A percentile compares a stretch with the other conserved stretches of the same genome.
Conservation (phyloP, 2,329 filamentous ascomycete genomes). For the Septoria linicola region DNA sequence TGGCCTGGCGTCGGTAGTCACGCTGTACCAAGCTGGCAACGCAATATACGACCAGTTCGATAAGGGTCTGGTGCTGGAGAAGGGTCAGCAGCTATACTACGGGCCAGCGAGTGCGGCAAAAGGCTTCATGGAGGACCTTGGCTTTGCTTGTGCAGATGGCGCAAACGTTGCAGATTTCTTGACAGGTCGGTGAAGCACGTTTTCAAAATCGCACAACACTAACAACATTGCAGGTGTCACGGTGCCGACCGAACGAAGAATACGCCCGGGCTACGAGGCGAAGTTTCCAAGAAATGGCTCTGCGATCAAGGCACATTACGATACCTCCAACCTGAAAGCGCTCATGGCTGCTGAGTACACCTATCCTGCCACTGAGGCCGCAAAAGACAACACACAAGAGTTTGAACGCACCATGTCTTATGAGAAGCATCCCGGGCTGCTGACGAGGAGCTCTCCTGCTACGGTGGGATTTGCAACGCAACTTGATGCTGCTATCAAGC, state of each 20-base stretch:
- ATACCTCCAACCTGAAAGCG: conserved; percentile 49
- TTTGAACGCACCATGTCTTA: conserved; percentile 54
- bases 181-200: conserved; percentile 42
- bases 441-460: conserved; percentile 52
- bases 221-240: conserved; percentile 44
- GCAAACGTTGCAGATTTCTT: conserved; percentile 65
- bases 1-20: conserved; percentile 60
- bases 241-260: conserved; percentile 51
- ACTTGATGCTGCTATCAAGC: conserved; percentile 56
- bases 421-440: conserved; percentile 53
- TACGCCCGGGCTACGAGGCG: conserved; percentile 38
- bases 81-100: conserved; percentile 65
- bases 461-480: conserved; percentile 57
- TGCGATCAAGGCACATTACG: conserved; percentile 50
- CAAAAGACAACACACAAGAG: conserved; percentile 50
- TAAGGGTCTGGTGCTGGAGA: conserved; percentile 66
- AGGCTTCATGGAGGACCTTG: conserved; percentile 63
- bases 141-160: conserved; percentile 61
- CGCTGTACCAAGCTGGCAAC: conserved; percentile 67
- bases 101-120: conserved; percentile 58
- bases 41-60: conserved; percentile 68
- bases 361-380: conserved; percentile 53
- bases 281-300: conserved; percentile 46
- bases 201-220: no score
- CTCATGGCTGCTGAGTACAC: conserved; percentile 57